Base-by-base conservation (phyloP, 2,329 filamentous ascomycete genomes). In the Fusarium albosuccineum region DNA sequence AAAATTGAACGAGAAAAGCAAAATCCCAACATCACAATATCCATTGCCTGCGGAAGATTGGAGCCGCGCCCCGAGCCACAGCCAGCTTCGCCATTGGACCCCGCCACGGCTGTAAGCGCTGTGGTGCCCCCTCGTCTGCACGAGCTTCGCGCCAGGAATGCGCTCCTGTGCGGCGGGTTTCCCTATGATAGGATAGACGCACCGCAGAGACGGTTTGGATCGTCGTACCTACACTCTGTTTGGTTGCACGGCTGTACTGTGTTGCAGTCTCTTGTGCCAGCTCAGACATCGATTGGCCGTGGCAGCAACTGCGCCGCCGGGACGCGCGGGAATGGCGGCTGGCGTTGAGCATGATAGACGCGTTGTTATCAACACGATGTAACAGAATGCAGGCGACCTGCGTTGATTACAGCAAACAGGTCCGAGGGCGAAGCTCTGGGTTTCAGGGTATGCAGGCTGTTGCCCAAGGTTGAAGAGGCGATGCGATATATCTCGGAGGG, bases 281-380 rank as follows among this genome's bases (percentile, higher is more conserved):
- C 39, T 22, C 16, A 51, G 34, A 29, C 44, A 60, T 67, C 62
- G 48, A 51, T 34, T 30, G 45, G 34, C 11, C 16, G 30, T 27
- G 26, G 17, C 27, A 30, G 17, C 16, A 49, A 51, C 56, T 60
- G 53, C 50, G 50, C 63, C 41, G 60, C 56, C 56, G 54, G 45
- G 39, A 56, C 56, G 62, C 70, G 70, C 66, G 70, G 51, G 57
- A 63, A 64, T 34, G 61, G 67, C 70, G 70, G 62, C 44, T 72
- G 58, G 49, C 37, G 26, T 36, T 50, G 33, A 33, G 22, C 41
- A 55, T 54, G 27, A 57, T 72, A 72, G 59, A 62, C 70, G 70
- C 70, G 66, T 62, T 56, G 48, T n/a, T 44, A 54, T 26, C 41
- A 51, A 11, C 13, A 36, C 39, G 33, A 36, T 44, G 39, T 42